Percentiles rank a stretch among this genome's conserved stretches.
Conservation (phyloP, 2,329 filamentous ascomycete genomes). For the Penicillium janthinellum region DNA sequence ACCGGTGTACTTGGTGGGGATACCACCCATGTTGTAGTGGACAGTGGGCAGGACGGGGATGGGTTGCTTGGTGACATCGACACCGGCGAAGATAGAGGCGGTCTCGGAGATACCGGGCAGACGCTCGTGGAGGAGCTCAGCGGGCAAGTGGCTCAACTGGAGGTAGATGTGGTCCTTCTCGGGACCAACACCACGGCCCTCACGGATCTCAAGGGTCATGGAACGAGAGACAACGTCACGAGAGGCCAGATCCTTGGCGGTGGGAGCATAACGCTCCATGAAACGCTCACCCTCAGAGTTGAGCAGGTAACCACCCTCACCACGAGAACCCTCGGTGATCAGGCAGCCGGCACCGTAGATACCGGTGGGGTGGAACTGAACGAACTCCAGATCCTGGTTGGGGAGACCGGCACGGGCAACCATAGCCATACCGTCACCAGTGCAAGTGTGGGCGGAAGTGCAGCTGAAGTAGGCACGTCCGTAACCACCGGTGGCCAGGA, state of each 20-base stretch:
- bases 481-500: conserved; percentile 95
- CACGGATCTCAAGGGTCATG: conserved; percentile 98
- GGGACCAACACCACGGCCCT: conserved; percentile 92
- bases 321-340: conserved; percentile 96
- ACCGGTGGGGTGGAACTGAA: conserved; percentile 98
- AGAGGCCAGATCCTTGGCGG: conserved; percentile 94
- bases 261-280: conserved; percentile 98
- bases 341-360: conserved; percentile 98
- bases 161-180: conserved; percentile 99
- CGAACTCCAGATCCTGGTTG: conserved; percentile 99
- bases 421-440: conserved; percentile 99
- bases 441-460: conserved; percentile 97
- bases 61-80: conserved; percentile 95
- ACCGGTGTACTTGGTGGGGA: conserved; percentile 95
- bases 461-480: conserved; percentile 98
- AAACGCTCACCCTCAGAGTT: conserved; percentile 99
- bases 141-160: conserved; percentile 90
- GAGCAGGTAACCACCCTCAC: conserved; percentile 95
- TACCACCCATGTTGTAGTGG: conserved; percentile 99
- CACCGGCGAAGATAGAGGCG: conserved; percentile 93
- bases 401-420: conserved; percentile 95
- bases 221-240: conserved; percentile 96
- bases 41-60: conserved; percentile 96
- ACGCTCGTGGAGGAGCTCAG: conserved; percentile 91
- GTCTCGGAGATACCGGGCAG: conserved; percentile 98